phyloP scores from a whole-genome alignment of 345 rosid species.

The Ceriops zippeliana region DNA sequence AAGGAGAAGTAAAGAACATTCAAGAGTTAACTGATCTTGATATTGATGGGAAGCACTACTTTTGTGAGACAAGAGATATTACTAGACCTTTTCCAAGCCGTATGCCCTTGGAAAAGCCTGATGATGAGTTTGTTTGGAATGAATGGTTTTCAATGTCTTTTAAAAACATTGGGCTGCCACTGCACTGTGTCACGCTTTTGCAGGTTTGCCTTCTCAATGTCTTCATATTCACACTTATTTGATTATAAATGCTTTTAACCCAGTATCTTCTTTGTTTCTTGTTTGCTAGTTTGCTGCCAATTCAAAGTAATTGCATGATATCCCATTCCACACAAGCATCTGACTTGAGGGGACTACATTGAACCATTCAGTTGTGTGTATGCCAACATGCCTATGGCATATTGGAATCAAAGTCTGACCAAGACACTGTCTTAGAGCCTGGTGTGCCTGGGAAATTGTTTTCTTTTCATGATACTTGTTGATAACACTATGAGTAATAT shows the following conservation, averaged over 20 bases:
- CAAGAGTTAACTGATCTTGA: constrained; percentile 88
- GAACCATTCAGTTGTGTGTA: too few species aligned
- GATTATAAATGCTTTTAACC: constrained; percentile 12
- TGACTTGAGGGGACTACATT: too few species aligned
- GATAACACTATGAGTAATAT: too few species aligned
- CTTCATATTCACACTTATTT: constrained; percentile 26
- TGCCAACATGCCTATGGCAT: too few species aligned
- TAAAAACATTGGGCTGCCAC: constrained; percentile 58
- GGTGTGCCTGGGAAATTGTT: too few species aligned
- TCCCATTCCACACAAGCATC: too few species aligned
- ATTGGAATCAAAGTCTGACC: too few species aligned
- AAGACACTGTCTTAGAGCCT: too few species aligned
- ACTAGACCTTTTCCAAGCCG: constrained; percentile 89
- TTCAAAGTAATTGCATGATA: neutral
- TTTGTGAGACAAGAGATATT: constrained; percentile 83
- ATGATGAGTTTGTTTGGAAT: constrained; percentile 97
- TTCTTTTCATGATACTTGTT: too few species aligned
- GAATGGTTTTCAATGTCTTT: constrained; percentile 77
- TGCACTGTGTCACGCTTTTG: constrained; percentile 75
- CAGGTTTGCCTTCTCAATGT: constrained; percentile 62
- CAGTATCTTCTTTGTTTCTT: neutral
- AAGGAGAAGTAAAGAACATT: constrained; percentile 79
- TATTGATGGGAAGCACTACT: constrained; percentile 91
- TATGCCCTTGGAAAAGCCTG: constrained; percentile 63
- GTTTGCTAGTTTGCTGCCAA: neutral